Conservation (phyloP, 768 basidiomycete species). For the Macrolepiota dolichaula region DNA sequence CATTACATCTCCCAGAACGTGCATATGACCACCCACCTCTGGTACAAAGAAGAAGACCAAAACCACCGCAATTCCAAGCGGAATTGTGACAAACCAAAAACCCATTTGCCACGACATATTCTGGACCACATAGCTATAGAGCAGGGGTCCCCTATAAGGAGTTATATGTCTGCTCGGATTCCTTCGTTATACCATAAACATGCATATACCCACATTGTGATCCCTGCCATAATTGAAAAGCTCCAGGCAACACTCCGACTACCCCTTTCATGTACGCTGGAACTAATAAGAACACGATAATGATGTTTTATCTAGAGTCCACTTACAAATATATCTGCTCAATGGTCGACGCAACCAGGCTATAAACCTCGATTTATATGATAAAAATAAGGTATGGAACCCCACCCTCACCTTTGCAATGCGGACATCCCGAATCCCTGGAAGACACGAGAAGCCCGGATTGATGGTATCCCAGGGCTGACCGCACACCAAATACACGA, state of each 20-base stretch:
- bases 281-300: background rate
- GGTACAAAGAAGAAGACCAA: slow-evolving; percentile 41
- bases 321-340: slow-evolving; percentile 39
- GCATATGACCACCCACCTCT: slow-evolving; percentile 25
- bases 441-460: slow-evolving; percentile 39
- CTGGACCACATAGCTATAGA: slow-evolving; percentile 46
- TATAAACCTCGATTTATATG: slow-evolving; percentile 12
- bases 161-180: background rate
- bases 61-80: slow-evolving; percentile 33
- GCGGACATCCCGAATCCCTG: slow-evolving; percentile 46
- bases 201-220: slow-evolving; percentile 30
- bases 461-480: slow-evolving; percentile 37
- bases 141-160: slow-evolving; percentile 31
- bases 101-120: slow-evolving; percentile 41
- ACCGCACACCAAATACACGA: slow-evolving; percentile 43
- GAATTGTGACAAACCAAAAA: slow-evolving; percentile 46
- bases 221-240: slow-evolving; percentile 40
- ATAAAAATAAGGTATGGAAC: background rate
- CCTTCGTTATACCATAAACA: background rate
- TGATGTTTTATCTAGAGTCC: background rate
- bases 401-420: slow-evolving; percentile 30
- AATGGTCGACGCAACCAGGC: slow-evolving; percentile 38
- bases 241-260: slow-evolving; percentile 41
- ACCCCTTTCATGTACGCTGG: slow-evolving; percentile 40
- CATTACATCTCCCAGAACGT: background rate